Percentiles rank a stretch among this genome's conserved stretches.
phyloP scores from a whole-genome alignment of 129 eudicot species.

The Smallanthus sonchifolius region DNA sequence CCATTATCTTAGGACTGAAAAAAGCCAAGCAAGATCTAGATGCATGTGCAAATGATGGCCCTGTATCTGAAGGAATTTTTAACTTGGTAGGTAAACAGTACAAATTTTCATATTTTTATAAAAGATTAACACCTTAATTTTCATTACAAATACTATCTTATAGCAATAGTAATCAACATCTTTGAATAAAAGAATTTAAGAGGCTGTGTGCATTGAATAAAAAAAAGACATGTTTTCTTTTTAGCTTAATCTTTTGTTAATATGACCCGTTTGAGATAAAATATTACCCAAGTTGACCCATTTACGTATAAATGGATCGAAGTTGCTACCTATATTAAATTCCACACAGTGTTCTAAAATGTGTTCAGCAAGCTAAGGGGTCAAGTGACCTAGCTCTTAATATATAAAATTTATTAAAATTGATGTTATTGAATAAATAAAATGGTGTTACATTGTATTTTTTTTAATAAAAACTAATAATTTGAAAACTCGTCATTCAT shows the following conservation, averaged over 20 bases:
- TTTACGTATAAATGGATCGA: background rate
- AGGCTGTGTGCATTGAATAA: background rate
- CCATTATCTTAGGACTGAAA: slow-evolving; percentile 64
- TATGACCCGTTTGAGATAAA: background rate
- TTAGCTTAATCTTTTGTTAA: background rate
- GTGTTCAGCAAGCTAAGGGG: background rate
- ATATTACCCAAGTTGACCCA: background rate
- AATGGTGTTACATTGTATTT: too few species aligned
- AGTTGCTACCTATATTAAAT: background rate
- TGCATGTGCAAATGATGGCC: slow-evolving; percentile 85
- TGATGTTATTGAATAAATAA: background rate
- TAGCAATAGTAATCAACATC: background rate
- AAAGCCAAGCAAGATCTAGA: slow-evolving; percentile 66
- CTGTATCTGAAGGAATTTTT: slow-evolving; percentile 57
- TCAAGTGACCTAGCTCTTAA: background rate
- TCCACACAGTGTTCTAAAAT: background rate
- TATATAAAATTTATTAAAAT: background rate
- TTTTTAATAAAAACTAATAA: background rate
- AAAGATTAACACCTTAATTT: background rate
- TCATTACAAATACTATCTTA: background rate
- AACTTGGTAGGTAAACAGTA: slow-evolving; percentile 41
- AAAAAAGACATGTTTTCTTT: background rate
- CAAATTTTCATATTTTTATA: background rate
- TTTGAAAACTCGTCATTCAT: background rate
- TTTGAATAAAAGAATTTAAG: background rate